These are phyloP conservation scores for Aspergillus caelatus DNA, from an alignment of 2,329 filamentous ascomycete genomes.

Conservation along the genomic window DNA sequence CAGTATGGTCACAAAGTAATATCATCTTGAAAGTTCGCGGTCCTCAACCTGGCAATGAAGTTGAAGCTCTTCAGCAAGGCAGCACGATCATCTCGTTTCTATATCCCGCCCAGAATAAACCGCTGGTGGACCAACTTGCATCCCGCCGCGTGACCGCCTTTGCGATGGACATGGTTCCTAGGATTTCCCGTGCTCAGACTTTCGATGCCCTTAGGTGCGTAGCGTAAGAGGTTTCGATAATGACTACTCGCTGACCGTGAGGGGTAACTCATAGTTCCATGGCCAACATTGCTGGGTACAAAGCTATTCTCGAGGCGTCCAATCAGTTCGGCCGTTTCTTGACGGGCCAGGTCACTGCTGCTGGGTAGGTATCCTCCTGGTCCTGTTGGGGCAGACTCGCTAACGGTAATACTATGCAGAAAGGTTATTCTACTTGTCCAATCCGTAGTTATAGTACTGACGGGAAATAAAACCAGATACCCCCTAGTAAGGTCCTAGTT, in stretches of 20 bases:
- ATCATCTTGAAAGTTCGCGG: constrained; percentile 84
- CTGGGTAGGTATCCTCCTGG: constrained; percentile 57
- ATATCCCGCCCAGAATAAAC: constrained; percentile 78
- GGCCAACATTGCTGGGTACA: constrained; percentile 94
- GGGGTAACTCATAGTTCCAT: constrained; percentile 67
- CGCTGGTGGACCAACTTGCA: constrained; percentile 73
- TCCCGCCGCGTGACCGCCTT: constrained; percentile 73
- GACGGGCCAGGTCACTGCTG: constrained; percentile 87
- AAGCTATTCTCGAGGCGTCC: constrained; percentile 84
- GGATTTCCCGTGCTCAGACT: constrained; percentile 84
- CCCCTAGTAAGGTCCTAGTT: constrained; percentile 85
- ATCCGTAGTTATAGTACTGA: constrained; percentile 4
- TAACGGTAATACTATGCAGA: constrained; percentile 27
- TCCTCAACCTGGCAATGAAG: constrained; percentile 67
- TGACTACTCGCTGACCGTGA: not conserved
- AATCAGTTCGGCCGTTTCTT: constrained; percentile 88
- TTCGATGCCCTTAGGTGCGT: constrained; percentile 72
- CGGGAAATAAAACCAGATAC: constrained; percentile 60
- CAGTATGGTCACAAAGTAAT: constrained; percentile 74
- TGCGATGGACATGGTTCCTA: constrained; percentile 90
- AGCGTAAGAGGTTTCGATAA: not conserved
- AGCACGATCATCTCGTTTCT: constrained; percentile 81
- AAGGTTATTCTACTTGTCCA: constrained; percentile 21
- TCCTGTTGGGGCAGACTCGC: constrained; percentile 15
- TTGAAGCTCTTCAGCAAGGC: constrained; percentile 67